Evolutionary conservation across 1,284 basidiomycete species (phyloP), one percentile per base, ranked within the genome.

Genomic region (Ustilago tritici): DNA sequence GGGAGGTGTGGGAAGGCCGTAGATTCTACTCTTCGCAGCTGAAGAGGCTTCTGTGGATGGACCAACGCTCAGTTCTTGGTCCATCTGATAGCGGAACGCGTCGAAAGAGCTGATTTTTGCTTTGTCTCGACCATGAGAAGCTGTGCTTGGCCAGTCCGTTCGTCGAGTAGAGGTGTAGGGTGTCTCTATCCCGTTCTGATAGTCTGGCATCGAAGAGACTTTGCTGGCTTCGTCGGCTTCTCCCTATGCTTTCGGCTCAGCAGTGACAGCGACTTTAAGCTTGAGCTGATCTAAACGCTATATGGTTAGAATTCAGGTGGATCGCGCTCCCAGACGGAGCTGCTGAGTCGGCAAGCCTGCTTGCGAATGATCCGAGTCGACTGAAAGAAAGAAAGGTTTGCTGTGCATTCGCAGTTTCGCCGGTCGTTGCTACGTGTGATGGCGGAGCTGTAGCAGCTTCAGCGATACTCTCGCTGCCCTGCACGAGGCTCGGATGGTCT

Each of bases 1-100:
- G 0, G 76, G 76, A 19, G 76, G 76, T 28, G 76, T 78, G 58
- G 68, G 76, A 32, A 78, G 56, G 31, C 61, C 74, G 56, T 36
- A 19, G 17, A 12, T 7, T 19, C 34, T 60, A 23, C 41, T 49
- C 14, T 47, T 41, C 17, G 38, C 53, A 3, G 52, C 19, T 6
- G 60, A 49, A 56, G 53, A 38, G 31, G 17, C n/a, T 8, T 49
- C 7, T 31, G 23, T 15, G 28, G 41, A 15, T 17, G 38, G 28
- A 14, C 34, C 56, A 49, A 46, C 15, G n/a, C 11, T 34, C 32
- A 31, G 23, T 3, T 60, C 14, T 19, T 53, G 36, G 28, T 41
- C 47, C 38, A 56, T 34, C 34, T 52, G 60, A 46, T 63, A 63
- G 23, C 61, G 56, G 23, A 66, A 58, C 17, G 58, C 60, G 46